These are phyloP conservation scores for Amanita polypyramis DNA, from an alignment of 768 basidiomycete species.

Conservation along the genomic window DNA sequence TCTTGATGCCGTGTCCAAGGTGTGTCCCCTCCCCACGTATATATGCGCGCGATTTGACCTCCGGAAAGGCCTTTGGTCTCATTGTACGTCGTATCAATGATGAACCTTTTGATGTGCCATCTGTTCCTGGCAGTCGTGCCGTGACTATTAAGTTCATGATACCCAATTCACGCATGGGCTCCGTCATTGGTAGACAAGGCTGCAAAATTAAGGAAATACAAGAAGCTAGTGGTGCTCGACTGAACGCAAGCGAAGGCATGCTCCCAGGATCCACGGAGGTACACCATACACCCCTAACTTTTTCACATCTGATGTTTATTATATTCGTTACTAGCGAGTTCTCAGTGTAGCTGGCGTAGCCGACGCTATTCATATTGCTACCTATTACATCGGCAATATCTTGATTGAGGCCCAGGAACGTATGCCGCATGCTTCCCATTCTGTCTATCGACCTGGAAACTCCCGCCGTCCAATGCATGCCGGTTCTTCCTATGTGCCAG, in stretches of 20 bases:
- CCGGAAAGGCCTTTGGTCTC: constrained; percentile 83
- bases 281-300: constrained; percentile 13
- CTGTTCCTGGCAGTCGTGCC: constrained; percentile 93
- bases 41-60: constrained; percentile 1
- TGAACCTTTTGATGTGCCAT: constrained; percentile 96
- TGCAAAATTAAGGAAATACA: constrained; percentile 99
- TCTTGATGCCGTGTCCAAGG: constrained; percentile 98
- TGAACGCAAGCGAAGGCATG: constrained; percentile 98
- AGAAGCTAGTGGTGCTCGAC: constrained; percentile 90
- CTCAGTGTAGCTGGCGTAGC: constrained; percentile 97
- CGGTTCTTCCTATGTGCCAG: constrained; percentile 65
- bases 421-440: constrained; percentile 57
- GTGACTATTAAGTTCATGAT: constrained; percentile 99
- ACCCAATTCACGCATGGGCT: constrained; percentile 98
- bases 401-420: constrained; percentile 88
- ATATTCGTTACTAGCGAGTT: constrained; percentile 57
- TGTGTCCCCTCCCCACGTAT: constrained; percentile 16
- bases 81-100: constrained; percentile 99
- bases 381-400: constrained; percentile 98
- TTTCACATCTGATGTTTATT: constrained; percentile 9
- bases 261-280: constrained; percentile 99
- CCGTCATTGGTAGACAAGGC: constrained; percentile 95
- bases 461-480: constrained; percentile 42
- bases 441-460: constrained; percentile 49
- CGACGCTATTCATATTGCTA: constrained; percentile 98